Evolutionary conservation across 495 filamentous ascomycete genomes (phyloP).

Genomic region (Penicillium antarcticum): DNA sequence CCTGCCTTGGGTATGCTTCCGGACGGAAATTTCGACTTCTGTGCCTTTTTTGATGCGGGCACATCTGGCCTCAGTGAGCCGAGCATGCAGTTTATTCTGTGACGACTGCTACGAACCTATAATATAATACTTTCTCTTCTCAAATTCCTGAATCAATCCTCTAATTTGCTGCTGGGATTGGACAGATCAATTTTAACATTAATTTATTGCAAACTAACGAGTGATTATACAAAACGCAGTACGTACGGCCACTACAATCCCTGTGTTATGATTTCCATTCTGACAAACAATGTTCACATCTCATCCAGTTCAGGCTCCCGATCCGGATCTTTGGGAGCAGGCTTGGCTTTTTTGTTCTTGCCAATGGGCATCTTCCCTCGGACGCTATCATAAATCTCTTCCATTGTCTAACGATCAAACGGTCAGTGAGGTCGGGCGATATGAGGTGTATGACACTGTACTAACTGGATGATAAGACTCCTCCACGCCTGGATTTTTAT

Average conservation of each 20-base stretch:
- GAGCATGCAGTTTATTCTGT: background rate
- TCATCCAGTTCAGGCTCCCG: background rate
- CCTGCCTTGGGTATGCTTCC: background rate
- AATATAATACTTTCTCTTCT: background rate
- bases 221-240: too few relatives aligned
- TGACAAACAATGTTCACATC: background rate
- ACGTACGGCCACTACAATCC: too few relatives aligned
- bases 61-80: background rate
- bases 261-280: too few relatives aligned
- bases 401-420: background rate
- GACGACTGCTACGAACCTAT: background rate
- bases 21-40: constrained; percentile 11
- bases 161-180: too few relatives aligned
- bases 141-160: too few relatives aligned
- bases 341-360: background rate
- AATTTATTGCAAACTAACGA: too few relatives aligned
- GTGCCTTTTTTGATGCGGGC: constrained; percentile 3
- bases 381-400: background rate
- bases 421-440: background rate
- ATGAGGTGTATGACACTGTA: background rate
- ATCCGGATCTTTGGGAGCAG: background rate
- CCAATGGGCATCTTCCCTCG: background rate
- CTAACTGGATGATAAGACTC: constrained; percentile 1
- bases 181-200: too few relatives aligned
- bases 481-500: background rate